Evolutionary conservation across 192 early-diverging fungal species (phyloP), one percentile per base, ranked within the genome.

Genomic region (Coemansia sp.): DNA sequence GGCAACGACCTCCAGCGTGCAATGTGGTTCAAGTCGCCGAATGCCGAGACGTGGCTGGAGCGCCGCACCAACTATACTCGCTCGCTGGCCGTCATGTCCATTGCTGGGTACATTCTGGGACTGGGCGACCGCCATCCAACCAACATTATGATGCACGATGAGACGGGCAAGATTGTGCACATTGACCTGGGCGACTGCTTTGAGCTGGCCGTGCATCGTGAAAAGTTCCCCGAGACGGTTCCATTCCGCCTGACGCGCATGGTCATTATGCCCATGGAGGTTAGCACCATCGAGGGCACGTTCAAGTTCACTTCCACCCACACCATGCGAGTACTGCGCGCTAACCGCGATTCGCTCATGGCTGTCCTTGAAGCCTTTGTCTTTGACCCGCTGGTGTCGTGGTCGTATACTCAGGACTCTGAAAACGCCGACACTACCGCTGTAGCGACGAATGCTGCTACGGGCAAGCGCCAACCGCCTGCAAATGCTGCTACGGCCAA

Each of bases 121-220:
- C 72, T 98, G 32, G 96, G 96, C 3, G 96, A 98, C 82, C 77
- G 96, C 8, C 96, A 98, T 74, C 95, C 93, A 3, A 94, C 93
- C 34, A 98, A 98, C 70, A 80, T 98, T 36, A 93, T 98, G 93
- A 63, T 97, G 26, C 88, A 97, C 60, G 62, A 87, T 11, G 83
- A 83, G 21, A 90, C 91, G 14, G 95, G 95, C 54, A 96, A 97
- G 68, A 87, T 96, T 8, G 88, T 98, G 17, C 96, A 98, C 59
- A 96, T 98, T 68, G 96, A 98, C 79, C 93, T 97, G 80, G 95
- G 96, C 19, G 93, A 95, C 65, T 97, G 95, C 76, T 97, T 97
- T 58, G 95, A 97, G 86, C 87, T 97, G 53, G 95, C 96, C 0
- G 92, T 91, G 85, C 88, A 94, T 58, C 87, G 96, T 50, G 92